Evolutionary conservation across 441 rosid species (phyloP), one percentile per base, ranked within the genome.

Genomic region (Gossypium trilobum): DNA sequence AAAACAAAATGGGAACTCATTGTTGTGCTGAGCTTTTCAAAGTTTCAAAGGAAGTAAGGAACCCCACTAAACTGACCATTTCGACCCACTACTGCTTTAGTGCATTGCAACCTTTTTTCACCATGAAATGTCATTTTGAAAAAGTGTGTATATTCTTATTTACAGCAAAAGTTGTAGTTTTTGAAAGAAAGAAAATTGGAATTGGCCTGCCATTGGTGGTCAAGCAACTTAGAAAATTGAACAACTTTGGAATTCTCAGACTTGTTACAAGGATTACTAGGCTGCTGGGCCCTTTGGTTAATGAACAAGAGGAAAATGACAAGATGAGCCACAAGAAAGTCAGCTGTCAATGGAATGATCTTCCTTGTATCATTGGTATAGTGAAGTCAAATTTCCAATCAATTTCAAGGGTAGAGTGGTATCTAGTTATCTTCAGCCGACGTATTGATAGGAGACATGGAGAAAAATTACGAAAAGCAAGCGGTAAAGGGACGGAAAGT

Each of bases 51-150:
- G 68, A 44, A 44, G 68, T 1, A 17, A 63, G n/a, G 31, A 42
- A 20, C 55, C 70, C 70, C 70, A 65, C 55, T 44, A 22, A 13
- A 65, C 70, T 36, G 55, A 65, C 20, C 70, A 65, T 44, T 65
- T 44, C 55, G 2, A 65, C 33, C 70, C 33, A 64, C 69, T 4
- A 64, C 69, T 11, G 22, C 17, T 64, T 42, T 39, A 17, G 54
- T 64, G 54, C 54, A 64, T 42, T 64, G 29, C 10, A 20, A 64
- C 52, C 69, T 44, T 44, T 52, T 31, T 36, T 65, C 13, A 13
- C 70, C n/a, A 2, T 7, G 33, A 6, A 20, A 44, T 65, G 5
- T 44, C 36, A 5, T 5, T n/a, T 20, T 44, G 70, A 44, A 44
- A 31, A 65, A 62, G 67, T 8, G 8, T 33, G 67, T 33, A 62